phyloP scores from a whole-genome alignment of 306 rosid species.

The Pachyrhizus erosus region DNA sequence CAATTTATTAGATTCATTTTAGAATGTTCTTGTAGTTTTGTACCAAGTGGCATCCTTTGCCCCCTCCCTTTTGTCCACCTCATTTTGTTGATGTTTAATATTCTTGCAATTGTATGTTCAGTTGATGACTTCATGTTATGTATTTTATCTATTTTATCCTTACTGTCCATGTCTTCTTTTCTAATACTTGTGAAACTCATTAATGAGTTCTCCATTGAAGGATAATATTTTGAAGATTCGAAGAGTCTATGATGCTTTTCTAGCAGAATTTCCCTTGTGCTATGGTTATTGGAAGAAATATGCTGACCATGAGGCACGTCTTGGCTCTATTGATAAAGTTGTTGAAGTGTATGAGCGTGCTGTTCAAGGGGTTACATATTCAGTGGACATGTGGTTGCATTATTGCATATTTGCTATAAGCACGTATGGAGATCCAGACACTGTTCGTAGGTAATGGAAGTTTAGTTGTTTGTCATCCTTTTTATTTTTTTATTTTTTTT shows the following conservation, averaged over 20 bases:
- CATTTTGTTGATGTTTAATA: not conserved
- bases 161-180: not conserved
- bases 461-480: slow-evolving; percentile 40
- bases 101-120: not conserved
- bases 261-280: slow-evolving; percentile 95
- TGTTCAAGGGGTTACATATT: slow-evolving; percentile 96
- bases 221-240: slow-evolving; percentile 79
- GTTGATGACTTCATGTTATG: not conserved
- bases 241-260: slow-evolving; percentile 92
- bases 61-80: not conserved
- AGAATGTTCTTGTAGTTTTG: not conserved
- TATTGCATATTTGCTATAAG: slow-evolving; percentile 89
- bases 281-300: slow-evolving; percentile 99
- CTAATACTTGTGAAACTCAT: slow-evolving; percentile 22
- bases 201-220: slow-evolving; percentile 57
- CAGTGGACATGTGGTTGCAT: slow-evolving; percentile 99
- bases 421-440: slow-evolving; percentile 96
- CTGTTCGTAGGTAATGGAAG: slow-evolving; percentile 86
- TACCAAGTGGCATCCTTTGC: not conserved
- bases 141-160: not conserved
- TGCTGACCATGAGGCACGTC: slow-evolving; percentile 95
- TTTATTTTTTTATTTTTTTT: slow-evolving; percentile 11
- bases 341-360: slow-evolving; percentile 96
- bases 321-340: slow-evolving; percentile 88
- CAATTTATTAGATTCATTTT: not conserved